Base-by-base conservation (phyloP, 345 rosid genomes). In the Reutealis trisperma region DNA sequence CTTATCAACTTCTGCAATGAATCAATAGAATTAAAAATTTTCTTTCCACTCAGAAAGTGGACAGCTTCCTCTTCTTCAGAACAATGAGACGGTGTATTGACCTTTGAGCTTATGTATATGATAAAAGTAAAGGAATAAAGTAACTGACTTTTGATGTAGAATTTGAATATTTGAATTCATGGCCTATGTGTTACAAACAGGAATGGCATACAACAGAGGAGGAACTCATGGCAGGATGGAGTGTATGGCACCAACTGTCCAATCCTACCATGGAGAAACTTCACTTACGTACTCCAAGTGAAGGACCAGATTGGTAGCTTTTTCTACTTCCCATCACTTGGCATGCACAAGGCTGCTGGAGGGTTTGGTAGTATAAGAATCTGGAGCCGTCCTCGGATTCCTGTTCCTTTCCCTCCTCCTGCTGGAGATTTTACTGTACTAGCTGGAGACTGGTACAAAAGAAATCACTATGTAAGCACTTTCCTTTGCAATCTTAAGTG, bases 291-390 rank as follows among this genome's bases (percentile, higher is more conserved):
- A 63, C 87, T 92, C 70, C 97, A 92, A 79, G 86, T 85, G 64
- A 92, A 92, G 87, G 97, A 92, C 76, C 97, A 92, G 83, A 92
- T 92, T 55, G 97, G 97, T 16, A 92, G 92, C 85, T 92, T 83
- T 82, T 92, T 87, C 79, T 92, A 92, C 60, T 92, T 88, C 82
- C 94, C 97, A 19, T 87, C 94, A 22, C 89, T 92, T n/a, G 93
- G 86, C 67, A 83, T 92, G 58, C 97, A 92, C 82, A 89, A 89
- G 85, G 97, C 93, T 27, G 93, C 94, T 2, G 97, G 97, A 15
- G 97, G 90, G 19, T 92, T 83, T 59, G 97, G 97, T 27, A 89
- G 93, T 77, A 75, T 92, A 76, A 85, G 84, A 69, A 83, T 90
- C 60, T 79, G 85, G 44, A 90, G 93, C 85, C 88, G 94, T 21